These are phyloP conservation scores for Suhomyces panamericanus DNA, from an alignment of 1,139 yeast species.

Conservation along the genomic window DNA sequence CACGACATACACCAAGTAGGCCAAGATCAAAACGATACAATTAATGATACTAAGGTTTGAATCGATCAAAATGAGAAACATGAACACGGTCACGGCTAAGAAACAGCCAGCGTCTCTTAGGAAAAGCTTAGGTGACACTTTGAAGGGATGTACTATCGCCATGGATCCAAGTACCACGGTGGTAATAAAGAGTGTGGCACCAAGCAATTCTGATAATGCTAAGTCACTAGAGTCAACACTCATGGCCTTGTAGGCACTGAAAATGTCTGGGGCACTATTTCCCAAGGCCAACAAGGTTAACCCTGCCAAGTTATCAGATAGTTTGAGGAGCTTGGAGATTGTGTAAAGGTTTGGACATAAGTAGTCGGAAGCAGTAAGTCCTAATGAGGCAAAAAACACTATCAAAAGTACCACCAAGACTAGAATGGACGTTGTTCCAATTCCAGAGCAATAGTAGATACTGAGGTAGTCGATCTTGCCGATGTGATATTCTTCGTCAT, in stretches of 20 bases:
- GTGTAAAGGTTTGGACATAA: slow-evolving; percentile 72
- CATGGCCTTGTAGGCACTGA: slow-evolving; percentile 83
- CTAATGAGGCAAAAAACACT: slow-evolving; percentile 59
- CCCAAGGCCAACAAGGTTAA: slow-evolving; percentile 87
- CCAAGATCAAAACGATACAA: slow-evolving; percentile 47
- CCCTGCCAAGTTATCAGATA: slow-evolving; percentile 83
- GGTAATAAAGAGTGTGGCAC: slow-evolving; percentile 79
- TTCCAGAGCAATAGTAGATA: slow-evolving; percentile 20
- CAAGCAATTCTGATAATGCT: slow-evolving; percentile 86
- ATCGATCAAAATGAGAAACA: slow-evolving; percentile 42
- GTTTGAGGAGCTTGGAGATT: slow-evolving; percentile 56
- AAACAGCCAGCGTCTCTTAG: slow-evolving; percentile 59
- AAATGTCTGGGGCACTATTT: slow-evolving; percentile 88
- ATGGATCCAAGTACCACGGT: slow-evolving; percentile 75
- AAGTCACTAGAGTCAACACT: slow-evolving; percentile 63
- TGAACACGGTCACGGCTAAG: slow-evolving; percentile 42
- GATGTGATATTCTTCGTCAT: slow-evolving; percentile 27
- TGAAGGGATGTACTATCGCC: slow-evolving; percentile 67
- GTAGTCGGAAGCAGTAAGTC: slow-evolving; percentile 73
- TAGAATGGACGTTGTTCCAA: slow-evolving; percentile 7
- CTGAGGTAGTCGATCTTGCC: slow-evolving; percentile 21
- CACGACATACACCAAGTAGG: slow-evolving; percentile 56
- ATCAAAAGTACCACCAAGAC: slow-evolving; percentile 30
- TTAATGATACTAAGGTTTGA: slow-evolving; percentile 47
- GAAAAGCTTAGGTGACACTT: slow-evolving; percentile 51